Evolutionary conservation across 306 rosid species (phyloP), one percentile per base, ranked within the genome.

Genomic region (Cucurbita argyrosperma): DNA sequence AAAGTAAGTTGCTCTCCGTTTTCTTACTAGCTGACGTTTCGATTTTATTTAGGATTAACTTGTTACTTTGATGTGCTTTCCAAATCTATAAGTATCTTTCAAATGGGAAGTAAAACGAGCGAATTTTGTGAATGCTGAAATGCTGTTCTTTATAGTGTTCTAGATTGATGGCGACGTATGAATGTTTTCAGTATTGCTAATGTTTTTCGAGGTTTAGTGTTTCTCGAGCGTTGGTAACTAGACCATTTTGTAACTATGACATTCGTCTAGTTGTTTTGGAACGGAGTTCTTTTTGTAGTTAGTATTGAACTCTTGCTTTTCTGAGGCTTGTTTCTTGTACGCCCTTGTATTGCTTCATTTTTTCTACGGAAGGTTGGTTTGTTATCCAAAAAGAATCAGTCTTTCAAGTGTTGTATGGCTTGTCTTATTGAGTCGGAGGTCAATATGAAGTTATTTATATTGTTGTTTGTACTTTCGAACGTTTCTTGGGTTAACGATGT

Each of bases 1-100:
- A 68, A 89, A 85, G 90, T 87, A 11, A 77, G 91, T 78, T 72
- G 37, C 75, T 43, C 37, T 70, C 21, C 74, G 14, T 56, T 46
- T 14, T 30, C 62, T 63, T 23, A 72, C 13, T 42, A 11, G 9
- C 8, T 60, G 35, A 10, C 50, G 18, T 64, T 64, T 64, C 16
- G 10, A 39, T 38, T 42, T 43, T 39, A 3, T 64, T 15, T 35
- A 62, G 21, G 68, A 45, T 40, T 9, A 12, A 46, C 47, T 62
- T 38, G 18, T 14, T 61, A 9, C 47, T 38, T 38, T 62, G 12
- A 37, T 14, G 0, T 62, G 68, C 68, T 62, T 62, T 62, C 12
- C 45, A 38, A 38, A 12, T 62, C 23, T 62, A 38, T 37, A 39
- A 37, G n/a, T 63, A 38, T n/a, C 26, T 62, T 62, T 61, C 7